phyloP scores from a whole-genome alignment of 208 protist genomes.

The Trypanosoma congolense region DNA sequence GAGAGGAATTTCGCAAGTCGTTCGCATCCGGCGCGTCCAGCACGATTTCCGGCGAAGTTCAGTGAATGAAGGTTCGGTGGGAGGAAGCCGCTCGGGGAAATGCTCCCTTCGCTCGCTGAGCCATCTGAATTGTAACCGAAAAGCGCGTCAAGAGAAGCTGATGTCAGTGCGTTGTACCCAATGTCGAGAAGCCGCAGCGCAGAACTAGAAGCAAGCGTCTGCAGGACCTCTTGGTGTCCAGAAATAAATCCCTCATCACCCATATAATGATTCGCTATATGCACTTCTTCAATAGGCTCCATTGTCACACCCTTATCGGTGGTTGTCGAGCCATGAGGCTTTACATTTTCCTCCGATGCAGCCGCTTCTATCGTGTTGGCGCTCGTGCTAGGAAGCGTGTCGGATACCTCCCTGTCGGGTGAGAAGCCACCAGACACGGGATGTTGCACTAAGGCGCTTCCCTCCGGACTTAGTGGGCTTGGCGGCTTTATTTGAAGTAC shows the following conservation, averaged over 20 bases:
- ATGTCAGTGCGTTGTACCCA: conserved; percentile 50
- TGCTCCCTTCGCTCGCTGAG: background rate
- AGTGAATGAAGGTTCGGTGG: conserved; percentile 30
- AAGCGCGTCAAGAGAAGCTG: conserved; percentile 25
- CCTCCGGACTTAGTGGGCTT: too few relatives aligned
- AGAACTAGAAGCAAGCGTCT: conserved; percentile 25
- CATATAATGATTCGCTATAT: conserved; percentile 41
- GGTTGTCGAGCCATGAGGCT: too few relatives aligned
- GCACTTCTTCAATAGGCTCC: conserved; percentile 23
- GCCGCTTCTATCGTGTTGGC: too few relatives aligned
- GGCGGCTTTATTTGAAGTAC: background rate
- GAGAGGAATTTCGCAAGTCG: conserved; percentile 29
- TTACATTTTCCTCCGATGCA: too few relatives aligned
- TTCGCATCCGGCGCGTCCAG: conserved; percentile 26
- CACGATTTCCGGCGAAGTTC: conserved; percentile 51
- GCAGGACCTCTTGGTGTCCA: conserved; percentile 22
- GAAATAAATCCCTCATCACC: conserved; percentile 27
- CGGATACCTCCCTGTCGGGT: background rate
- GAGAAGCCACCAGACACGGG: too few relatives aligned
- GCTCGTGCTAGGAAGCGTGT: background rate
- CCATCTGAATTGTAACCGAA: conserved; percentile 2
- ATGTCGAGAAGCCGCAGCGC: conserved; percentile 42
- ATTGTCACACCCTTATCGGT: background rate
- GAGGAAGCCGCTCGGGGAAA: background rate
- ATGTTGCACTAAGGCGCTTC: too few relatives aligned